Evolutionary conservation across 805 yeast species (phyloP), one percentile per base, ranked within the genome.

Genomic region (Yarrowia alimentaria): DNA sequence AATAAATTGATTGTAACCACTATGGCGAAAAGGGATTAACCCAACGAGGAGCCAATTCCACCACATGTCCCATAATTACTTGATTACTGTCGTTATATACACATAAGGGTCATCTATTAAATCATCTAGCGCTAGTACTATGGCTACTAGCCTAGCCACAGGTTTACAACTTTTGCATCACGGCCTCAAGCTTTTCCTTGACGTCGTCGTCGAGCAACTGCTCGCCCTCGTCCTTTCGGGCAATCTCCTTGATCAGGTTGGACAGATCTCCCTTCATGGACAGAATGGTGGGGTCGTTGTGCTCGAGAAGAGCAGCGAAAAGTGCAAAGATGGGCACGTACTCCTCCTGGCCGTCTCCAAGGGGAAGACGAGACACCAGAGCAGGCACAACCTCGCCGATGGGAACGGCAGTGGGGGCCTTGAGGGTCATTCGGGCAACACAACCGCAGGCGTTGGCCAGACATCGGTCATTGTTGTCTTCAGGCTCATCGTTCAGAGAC

Each of bases 391-490:
- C 78, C 52, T 80, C 89, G 54, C 76, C 80, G 58, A 88, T 68
- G 54, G 97, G 97, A 58, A 90, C 80, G 28, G 83, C 76, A 13
- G 59, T 56, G 60, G 79, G 80, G 65, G 85, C 77, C 64, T 83
- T 82, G 66, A 86, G 71, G 11, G 85, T 78, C 85, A 93, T 76
- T 69, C 99, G 81, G 13, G 96, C 90, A 53, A 90, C 95, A 77
- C 98, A 93, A 34, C 99, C 99, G 67, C 93, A 84, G 4, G 96
- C 96, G 67, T 93, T 93, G 54, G 98, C 96, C 59, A 79, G 80
- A 5, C 94, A 80, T 71, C 95, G 78, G 69, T 83, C 82, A 60
- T 86, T 78, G 54, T 80, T 83, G 57, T 88, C 95, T 66, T 85
- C 91, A 58, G 83, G 94, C 55, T 79, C 85, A 52, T 72, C 79